Evolutionary conservation across 2,329 filamentous ascomycete genomes (phyloP).

Genomic region (Trichophyton simii): DNA sequence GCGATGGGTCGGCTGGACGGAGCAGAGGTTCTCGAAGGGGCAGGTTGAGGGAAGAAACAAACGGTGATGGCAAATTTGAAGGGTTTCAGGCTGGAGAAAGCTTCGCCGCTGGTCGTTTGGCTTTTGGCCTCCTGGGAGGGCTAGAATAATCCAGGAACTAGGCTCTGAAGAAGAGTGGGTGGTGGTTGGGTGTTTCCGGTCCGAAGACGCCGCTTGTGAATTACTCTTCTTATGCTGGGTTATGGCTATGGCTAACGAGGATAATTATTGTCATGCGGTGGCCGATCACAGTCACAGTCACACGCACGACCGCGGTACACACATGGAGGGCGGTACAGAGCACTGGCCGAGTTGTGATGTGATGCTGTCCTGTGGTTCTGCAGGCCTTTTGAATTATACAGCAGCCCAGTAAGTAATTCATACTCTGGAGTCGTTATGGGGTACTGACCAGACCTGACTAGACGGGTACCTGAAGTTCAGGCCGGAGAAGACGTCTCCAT

Average conservation of each 20-base stretch:
- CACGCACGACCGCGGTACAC: not conserved
- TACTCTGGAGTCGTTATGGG: no score
- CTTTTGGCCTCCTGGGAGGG: not conserved
- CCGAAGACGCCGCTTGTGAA: not conserved
- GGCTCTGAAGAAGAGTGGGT: no score
- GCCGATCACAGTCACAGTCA: constrained; percentile 4
- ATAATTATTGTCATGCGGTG: not conserved
- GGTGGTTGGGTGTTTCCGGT: not conserved
- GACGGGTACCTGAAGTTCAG: not conserved
- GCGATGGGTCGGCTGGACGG: not conserved
- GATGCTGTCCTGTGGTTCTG: not conserved
- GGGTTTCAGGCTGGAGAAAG: not conserved
- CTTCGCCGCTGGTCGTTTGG: not conserved
- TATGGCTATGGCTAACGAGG: no score
- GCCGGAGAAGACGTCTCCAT: not conserved
- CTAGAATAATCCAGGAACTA: no score
- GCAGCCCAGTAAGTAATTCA: no score
- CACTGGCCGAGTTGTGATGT: not conserved
- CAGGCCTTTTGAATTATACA: not conserved
- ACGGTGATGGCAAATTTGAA: not conserved
- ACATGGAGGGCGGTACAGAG: not conserved
- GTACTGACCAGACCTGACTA: not conserved
- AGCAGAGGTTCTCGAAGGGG: not conserved
- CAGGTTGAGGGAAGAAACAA: not conserved
- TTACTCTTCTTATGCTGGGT: no score